Evolutionary conservation across 202 grass and related monocot species (phyloP), one percentile per base, ranked within the genome.

Genomic region (Bolboschoenoplectus hybrid): DNA sequence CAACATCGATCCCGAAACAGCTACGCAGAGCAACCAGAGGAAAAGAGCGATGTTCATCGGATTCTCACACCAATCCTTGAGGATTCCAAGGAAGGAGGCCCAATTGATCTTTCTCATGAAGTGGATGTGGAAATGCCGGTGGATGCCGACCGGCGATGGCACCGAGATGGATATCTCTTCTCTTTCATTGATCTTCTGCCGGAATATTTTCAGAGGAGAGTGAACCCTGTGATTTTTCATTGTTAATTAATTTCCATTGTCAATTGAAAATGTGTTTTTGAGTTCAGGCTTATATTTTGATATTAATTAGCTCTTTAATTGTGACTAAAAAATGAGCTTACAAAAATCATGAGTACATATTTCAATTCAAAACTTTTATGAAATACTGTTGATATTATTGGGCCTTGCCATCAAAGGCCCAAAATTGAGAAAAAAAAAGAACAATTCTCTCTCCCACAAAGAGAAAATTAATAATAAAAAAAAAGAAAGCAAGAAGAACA

Each of bases 11-110:
- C 81, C 92, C 2, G 89, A 93, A 73, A 75, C 67, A 8, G 73
- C 92, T 3, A 97, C 89, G 52, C 91, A 94, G 52, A 92, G 84
- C 5, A 92, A 45, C 92, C 92, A 97, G 1, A 94, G 10, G 2
- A 94, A 77, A 35, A 97, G 83, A 26, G 92, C 95, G 6, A 86
- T 45, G 88, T 94, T 94, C 92, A 97, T 89, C 0, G 92, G 95
- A 63, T 94, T 88, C 36, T 74, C 80, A 1, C 94, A 4, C 95
- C 91, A 93, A 2, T 85, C 51, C 69, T 61, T 86, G 88, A 85
- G 80, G 12, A 68, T 63, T 0, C 26, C 13, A 0, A 82, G 34
- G 55, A 88, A 14, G 8, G 74, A 86, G 9, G 6, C n/a, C 92
- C 94, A 97, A 6, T 91, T 84, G 11, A 90, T 84, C 35, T 12